These are phyloP conservation scores for Vanderwaltozyma tropicalis DNA, from an alignment of 805 yeast genomes.

Conservation along the genomic window DNA sequence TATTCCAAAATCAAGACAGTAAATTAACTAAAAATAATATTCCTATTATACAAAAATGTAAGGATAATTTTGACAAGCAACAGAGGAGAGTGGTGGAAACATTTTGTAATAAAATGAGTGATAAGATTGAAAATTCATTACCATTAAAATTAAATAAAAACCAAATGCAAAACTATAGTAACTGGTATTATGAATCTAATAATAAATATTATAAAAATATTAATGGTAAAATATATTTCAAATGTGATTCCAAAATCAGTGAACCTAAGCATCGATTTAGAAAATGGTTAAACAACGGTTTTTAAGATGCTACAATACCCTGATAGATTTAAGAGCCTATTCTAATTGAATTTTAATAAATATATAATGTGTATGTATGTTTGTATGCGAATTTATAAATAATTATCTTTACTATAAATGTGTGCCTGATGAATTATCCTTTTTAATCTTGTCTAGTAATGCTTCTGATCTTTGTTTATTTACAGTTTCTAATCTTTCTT, in stretches of 20 bases:
- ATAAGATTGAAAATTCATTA: not conserved
- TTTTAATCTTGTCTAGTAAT: conserved; percentile 18
- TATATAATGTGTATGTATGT: not conserved
- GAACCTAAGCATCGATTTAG: not conserved
- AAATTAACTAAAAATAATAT: too few relatives aligned
- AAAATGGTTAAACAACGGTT: too few relatives aligned
- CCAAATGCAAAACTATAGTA: not conserved
- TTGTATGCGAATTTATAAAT: not conserved
- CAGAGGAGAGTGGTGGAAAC: not conserved
- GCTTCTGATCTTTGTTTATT: conserved; percentile 22
- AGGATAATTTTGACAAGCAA: not conserved
- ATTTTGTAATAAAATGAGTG: not conserved
- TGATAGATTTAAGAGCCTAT: too few relatives aligned
- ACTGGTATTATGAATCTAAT: not conserved
- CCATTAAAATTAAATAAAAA: not conserved
- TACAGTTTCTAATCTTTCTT: conserved; percentile 15
- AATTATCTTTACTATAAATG: not conserved
- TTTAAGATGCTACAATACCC: too few relatives aligned
- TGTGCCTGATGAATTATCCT: conserved; percentile 1
- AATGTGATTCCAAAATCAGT: not conserved
- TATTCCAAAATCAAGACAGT: too few relatives aligned
- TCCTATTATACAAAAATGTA: not conserved
- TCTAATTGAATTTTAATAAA: too few relatives aligned
- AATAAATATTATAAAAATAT: not conserved
- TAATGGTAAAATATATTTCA: not conserved